A percentile compares a stretch with the other conserved stretches of the same genome.
Conservation (phyloP, 495 filamentous ascomycete species). For the Aspergillus sclerotioniger region DNA sequence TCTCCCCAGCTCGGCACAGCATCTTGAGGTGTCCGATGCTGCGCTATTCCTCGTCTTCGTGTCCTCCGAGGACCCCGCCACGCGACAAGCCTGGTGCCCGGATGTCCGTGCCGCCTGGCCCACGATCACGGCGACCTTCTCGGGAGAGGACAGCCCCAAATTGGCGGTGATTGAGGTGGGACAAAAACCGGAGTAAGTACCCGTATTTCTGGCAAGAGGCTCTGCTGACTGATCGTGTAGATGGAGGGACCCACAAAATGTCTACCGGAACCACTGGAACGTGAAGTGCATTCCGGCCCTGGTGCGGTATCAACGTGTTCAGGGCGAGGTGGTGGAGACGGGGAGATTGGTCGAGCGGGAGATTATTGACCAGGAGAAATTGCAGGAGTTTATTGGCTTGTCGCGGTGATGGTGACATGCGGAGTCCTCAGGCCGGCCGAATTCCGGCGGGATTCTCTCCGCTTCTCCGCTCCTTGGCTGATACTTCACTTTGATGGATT, state of each 20-base stretch:
- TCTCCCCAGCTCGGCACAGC: slow-evolving; percentile 21
- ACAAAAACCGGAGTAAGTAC: slow-evolving; percentile 28
- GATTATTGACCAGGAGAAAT: slow-evolving; percentile 26
- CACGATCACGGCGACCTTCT: slow-evolving; percentile 24
- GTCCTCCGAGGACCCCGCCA: slow-evolving; percentile 25
- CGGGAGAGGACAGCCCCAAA: slow-evolving; percentile 14
- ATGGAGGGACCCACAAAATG: slow-evolving; percentile 30
- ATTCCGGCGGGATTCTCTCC: background rate
- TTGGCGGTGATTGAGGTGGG: slow-evolving; percentile 30
- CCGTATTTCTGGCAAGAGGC: no score
- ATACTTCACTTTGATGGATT: background rate
- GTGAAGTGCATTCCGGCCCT: slow-evolving; percentile 26
- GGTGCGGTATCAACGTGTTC: slow-evolving; percentile 28
- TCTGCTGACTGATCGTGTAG: slow-evolving; percentile 10
- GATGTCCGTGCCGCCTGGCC: slow-evolving; percentile 33
- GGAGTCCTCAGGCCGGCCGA: no score
- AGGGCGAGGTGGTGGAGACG: slow-evolving; percentile 27
- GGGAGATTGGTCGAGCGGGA: slow-evolving; percentile 28
- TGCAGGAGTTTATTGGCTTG: slow-evolving; percentile 9
- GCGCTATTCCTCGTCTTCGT: slow-evolving; percentile 31
- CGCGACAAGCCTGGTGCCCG: slow-evolving; percentile 32
- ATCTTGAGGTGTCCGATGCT: slow-evolving; percentile 20
- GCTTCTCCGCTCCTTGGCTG: background rate
- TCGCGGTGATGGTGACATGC: background rate
- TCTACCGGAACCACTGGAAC: slow-evolving; percentile 29